Evolutionary conservation across 768 basidiomycete species (phyloP), one percentile per base, ranked within the genome.

Genomic region (Amylocystis lapponica): DNA sequence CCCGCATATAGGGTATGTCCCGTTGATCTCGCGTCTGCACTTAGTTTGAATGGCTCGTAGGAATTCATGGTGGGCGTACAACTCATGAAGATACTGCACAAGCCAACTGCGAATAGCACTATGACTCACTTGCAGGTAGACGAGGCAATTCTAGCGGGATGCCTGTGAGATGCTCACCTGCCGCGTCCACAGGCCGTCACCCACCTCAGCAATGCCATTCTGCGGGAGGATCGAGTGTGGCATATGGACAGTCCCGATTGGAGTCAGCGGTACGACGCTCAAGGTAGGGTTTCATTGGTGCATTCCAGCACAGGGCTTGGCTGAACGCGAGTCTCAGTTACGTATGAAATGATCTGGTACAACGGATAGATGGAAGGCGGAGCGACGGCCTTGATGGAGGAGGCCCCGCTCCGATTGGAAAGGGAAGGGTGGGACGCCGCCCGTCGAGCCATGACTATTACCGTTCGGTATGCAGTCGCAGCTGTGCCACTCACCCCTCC

Each of bases 201-300:
- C 9, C 10, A 46, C 42, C 47, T 73, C 38, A 57, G 62, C n/a
- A 64, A 70, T 37, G 70, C 59, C 2, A 51, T 72, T 14, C 55
- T 72, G 36, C 55, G 63, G 13, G 71, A 74, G 36, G 48, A 52
- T 9, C 65, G 70, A 9, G 64, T 63, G 1, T 71, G 71, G 39
- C 65, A 69, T 34, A 51, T 68, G 11, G 53, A 64, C 14, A 46
- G 45, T 43, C n/a, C n/a, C n/a, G n/a, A n/a, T n/a, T n/a, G n/a
- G n/a, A n/a, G n/a, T n/a, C n/a, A n/a, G n/a, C n/a, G n/a, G n/a
- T n/a, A n/a, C n/a, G n/a, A n/a, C n/a, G n/a, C n/a, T n/a, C n/a
- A n/a, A n/a, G n/a, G n/a, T n/a, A n/a, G n/a, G n/a, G n/a, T n/a
- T n/a, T n/a, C n/a, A n/a, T n/a, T n/a, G n/a, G n/a, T n/a, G n/a